Conservation (phyloP, 768 basidiomycete species). For the Tylopilus sp. region DNA sequence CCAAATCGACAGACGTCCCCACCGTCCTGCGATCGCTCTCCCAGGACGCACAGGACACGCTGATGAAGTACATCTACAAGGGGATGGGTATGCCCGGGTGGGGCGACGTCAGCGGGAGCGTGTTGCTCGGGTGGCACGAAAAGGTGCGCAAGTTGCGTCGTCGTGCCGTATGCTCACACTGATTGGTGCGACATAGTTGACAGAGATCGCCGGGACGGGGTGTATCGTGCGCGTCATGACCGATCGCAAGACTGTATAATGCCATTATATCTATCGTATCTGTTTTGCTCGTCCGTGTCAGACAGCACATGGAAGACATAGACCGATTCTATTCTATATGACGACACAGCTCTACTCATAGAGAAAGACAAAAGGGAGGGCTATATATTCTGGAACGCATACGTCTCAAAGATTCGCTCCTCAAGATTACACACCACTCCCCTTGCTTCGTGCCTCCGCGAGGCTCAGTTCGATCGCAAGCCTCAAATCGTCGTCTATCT, state of each 20-base stretch:
- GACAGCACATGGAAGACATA: background rate
- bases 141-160: conserved; percentile 52
- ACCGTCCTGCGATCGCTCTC: conserved; percentile 68
- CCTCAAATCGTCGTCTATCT: conserved; percentile 61
- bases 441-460: conserved; percentile 40
- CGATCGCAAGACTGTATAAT: conserved; percentile 55
- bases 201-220: conserved; percentile 90
- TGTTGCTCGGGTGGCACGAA: conserved; percentile 86
- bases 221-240: conserved; percentile 90
- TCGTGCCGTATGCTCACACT: background rate
- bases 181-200: conserved; percentile 56
- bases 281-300: background rate
- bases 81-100: conserved; percentile 74
- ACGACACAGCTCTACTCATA: background rate
- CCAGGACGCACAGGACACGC: conserved; percentile 76
- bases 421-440: conserved; percentile 6
- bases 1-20: conserved; percentile 84
- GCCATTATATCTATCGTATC: background rate
- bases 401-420: background rate
- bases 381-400: background rate
- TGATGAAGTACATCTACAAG: conserved; percentile 99
- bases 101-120: conserved; percentile 62
- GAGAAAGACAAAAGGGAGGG: background rate
- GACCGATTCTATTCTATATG: conserved; percentile 3
- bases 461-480: conserved; percentile 70